Evolutionary conservation across 352 stramenopile genomes (phyloP).

Genomic region (Pythium rishiriense): DNA sequence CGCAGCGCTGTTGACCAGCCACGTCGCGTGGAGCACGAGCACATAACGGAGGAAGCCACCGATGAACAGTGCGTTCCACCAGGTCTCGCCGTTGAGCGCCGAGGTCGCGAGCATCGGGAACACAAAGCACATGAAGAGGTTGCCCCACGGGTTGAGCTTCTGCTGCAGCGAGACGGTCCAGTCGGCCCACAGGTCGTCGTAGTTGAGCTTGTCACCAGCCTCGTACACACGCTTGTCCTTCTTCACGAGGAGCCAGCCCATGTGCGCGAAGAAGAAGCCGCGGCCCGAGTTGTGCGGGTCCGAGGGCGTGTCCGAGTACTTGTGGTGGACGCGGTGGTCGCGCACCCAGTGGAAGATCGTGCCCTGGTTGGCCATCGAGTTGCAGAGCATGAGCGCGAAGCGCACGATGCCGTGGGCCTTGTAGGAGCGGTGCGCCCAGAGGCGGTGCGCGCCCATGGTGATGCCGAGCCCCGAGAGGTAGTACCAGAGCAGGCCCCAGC

Average conservation of each 20-base stretch:
- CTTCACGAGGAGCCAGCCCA: conserved; percentile 98
- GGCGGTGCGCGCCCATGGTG: conserved; percentile 95
- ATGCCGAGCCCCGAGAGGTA: conserved; percentile 96
- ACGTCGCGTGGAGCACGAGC: conserved; percentile 96
- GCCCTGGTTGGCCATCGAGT: conserved; percentile 98
- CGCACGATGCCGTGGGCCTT: conserved; percentile 91
- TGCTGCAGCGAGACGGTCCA: conserved; percentile 95
- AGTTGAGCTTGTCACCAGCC: conserved; percentile 94
- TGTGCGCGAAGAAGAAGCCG: conserved; percentile 99
- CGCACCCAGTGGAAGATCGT: conserved; percentile 98
- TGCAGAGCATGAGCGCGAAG: conserved; percentile 97
- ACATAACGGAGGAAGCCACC: conserved; percentile 94
- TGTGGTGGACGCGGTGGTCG: conserved; percentile 99
- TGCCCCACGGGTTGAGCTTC: conserved; percentile 97
- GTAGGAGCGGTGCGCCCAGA: conserved; percentile 98
- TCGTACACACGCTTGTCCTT: conserved; percentile 94
- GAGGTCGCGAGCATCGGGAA: conserved; percentile 91
- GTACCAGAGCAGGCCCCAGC: conserved; percentile 93
- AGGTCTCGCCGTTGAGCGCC: conserved; percentile 90
- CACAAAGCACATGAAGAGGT: conserved; percentile 98
- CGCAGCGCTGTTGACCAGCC: conserved; percentile 97
- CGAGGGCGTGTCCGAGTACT: conserved; percentile 96
- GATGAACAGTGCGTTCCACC: conserved; percentile 96
- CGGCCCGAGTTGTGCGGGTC: conserved; percentile 95
- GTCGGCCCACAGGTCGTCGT: conserved; percentile 96